These are phyloP conservation scores for Gossypium trilobum DNA, from an alignment of 441 rosid species.

Conservation along the genomic window DNA sequence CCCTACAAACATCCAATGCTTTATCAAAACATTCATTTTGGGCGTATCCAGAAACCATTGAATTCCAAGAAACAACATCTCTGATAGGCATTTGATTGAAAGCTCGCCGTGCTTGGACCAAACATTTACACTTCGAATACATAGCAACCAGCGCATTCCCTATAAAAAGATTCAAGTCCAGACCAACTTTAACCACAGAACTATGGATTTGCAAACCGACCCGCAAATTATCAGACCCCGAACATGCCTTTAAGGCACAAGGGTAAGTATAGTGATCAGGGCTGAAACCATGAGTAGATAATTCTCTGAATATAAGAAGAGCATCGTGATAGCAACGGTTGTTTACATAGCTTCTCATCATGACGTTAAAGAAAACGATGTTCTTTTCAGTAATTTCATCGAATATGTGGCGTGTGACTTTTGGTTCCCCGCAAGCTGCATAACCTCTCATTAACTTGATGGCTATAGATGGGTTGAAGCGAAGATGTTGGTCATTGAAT, in stretches of 20 bases:
- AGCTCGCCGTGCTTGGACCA: slow-evolving; percentile 35
- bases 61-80: slow-evolving; percentile 59
- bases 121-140: slow-evolving; percentile 50
- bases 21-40: slow-evolving; percentile 44
- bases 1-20: slow-evolving; percentile 43
- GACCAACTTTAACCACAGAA: slow-evolving; percentile 38
- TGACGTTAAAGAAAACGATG: slow-evolving; percentile 43
- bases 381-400: slow-evolving; percentile 43
- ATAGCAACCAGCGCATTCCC: slow-evolving; percentile 45
- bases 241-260: slow-evolving; percentile 46
- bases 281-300: slow-evolving; percentile 25
- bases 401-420: slow-evolving; percentile 38
- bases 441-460: slow-evolving; percentile 46
- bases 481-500: slow-evolving; percentile 19
- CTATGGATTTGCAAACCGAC: slow-evolving; percentile 44
- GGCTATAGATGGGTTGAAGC: slow-evolving; percentile 31
- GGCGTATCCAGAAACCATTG: slow-evolving; percentile 49
- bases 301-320: slow-evolving; percentile 30
- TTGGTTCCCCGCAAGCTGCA: slow-evolving; percentile 28
- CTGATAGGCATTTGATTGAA: slow-evolving; percentile 42
- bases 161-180: slow-evolving; percentile 34
- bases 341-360: slow-evolving; percentile 47
- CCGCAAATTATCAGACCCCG: slow-evolving; percentile 31
- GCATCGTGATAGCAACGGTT: slow-evolving; percentile 33
- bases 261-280: slow-evolving; percentile 55